A percentile compares a stretch with the other conserved stretches of the same genome.
Evolutionary conservation across 176 grass and related monocot genomes (phyloP).

Genomic region (Aegilops tauschii): DNA sequence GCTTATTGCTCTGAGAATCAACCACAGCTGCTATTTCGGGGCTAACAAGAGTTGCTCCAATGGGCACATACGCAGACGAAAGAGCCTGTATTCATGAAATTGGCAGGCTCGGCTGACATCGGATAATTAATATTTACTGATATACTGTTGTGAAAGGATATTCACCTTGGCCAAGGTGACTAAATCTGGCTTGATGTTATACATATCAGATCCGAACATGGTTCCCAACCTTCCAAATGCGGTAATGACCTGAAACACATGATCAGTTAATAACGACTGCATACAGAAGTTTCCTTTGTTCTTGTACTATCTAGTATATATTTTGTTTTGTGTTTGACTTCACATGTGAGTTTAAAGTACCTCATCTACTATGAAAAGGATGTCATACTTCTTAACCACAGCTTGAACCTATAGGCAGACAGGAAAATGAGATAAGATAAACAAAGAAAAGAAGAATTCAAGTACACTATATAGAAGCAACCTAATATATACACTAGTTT

Average conservation of each 20-base stretch:
- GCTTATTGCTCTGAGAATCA: constrained; percentile 94
- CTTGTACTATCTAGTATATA: neutral
- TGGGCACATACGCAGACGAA: constrained; percentile 92
- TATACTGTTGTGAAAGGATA: neutral
- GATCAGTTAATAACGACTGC: neutral
- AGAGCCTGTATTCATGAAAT: constrained; percentile 62
- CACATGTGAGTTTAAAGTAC: constrained; percentile 26
- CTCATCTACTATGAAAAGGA: constrained; percentile 98
- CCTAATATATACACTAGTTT: neutral
- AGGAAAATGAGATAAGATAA: neutral
- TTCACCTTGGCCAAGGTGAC: constrained; percentile 89
- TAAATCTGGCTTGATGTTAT: constrained; percentile 80
- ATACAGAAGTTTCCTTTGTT: neutral
- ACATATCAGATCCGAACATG: constrained; percentile 96
- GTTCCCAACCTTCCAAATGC: constrained; percentile 97
- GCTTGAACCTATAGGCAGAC: constrained; percentile 67
- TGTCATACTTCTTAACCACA: constrained; percentile 90
- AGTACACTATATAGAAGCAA: neutral
- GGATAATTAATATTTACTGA: neutral
- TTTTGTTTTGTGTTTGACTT: neutral
- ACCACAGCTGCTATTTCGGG: constrained; percentile 88
- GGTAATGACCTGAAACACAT: constrained; percentile 76
- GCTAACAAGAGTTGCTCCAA: constrained; percentile 86
- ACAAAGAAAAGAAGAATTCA: neutral
- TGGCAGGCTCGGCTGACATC: neutral